These are phyloP conservation scores for Candida railenensis DNA, from an alignment of 805 yeast species.

Conservation along the genomic window DNA sequence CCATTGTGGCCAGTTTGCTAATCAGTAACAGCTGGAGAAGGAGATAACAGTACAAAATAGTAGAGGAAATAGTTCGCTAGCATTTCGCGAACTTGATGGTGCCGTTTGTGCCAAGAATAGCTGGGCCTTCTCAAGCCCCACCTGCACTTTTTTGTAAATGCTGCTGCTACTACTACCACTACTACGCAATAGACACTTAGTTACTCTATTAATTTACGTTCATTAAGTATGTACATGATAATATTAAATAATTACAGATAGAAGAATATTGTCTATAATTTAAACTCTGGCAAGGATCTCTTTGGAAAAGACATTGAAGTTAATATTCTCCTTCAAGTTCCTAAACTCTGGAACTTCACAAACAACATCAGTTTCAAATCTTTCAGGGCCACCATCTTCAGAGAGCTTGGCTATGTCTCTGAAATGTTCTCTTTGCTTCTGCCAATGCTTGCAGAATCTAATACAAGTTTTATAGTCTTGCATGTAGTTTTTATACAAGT, in stretches of 20 bases:
- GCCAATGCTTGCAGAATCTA: slow-evolving; percentile 30
- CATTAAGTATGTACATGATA: background rate
- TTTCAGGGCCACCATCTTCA: slow-evolving; percentile 10
- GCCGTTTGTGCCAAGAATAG: too few relatives aligned
- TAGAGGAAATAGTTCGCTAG: too few relatives aligned
- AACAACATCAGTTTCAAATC: slow-evolving; percentile 14
- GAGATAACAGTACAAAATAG: too few relatives aligned
- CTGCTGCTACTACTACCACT: too few relatives aligned
- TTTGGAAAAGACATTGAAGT: slow-evolving; percentile 22
- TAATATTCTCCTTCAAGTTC: slow-evolving; percentile 25
- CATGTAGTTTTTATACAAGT: slow-evolving; percentile 43
- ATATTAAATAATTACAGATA: background rate
- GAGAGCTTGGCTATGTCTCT: slow-evolving; percentile 14
- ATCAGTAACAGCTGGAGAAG: too few relatives aligned
- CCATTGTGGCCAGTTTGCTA: slow-evolving; percentile 16
- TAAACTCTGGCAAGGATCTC: slow-evolving; percentile 12
- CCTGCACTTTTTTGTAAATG: too few relatives aligned
- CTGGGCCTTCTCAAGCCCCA: too few relatives aligned
- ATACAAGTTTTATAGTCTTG: slow-evolving; percentile 33
- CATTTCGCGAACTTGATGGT: too few relatives aligned
- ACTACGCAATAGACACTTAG: background rate
- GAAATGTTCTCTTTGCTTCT: slow-evolving; percentile 23
- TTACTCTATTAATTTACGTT: background rate
- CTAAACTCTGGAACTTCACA: slow-evolving; percentile 22
- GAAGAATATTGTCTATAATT: background rate